Evolutionary conservation across 108 stramenopile genomes (phyloP), one percentile per base, ranked within the genome.

Genomic region (Skeletonema costatum): DNA sequence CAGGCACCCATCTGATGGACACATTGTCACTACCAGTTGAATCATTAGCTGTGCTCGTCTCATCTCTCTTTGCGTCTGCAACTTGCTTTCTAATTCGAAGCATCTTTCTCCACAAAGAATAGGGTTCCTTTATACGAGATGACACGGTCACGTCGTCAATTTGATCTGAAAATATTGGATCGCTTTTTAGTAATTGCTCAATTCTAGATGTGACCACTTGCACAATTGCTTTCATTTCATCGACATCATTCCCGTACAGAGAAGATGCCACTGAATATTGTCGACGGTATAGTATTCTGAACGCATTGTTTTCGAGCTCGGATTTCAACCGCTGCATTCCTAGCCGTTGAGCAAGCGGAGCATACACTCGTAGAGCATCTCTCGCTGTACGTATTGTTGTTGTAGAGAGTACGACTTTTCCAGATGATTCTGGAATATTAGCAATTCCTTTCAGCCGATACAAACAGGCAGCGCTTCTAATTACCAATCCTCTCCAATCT

Each of bases 401-500:
- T 48, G 60, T 76, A 1, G 74, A 75, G 48, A 80, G 70, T 6
- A 53, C 42, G 17, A 53, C 25, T n/a, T 50, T 56, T 5, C 66
- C 29, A 12, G 30, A 42, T 35, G 53, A 75, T 51, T 74, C 66
- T 36, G 31, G 10, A 30, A 63, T 41, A 19, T 81, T 56, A 10
- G 75, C 53, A 36, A 88, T 77, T 21, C 93, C 93, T 58, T 83
- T 84, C 5, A 94, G 75, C 25, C 93, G 85, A 76, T 89, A 94
- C 11, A 92, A 74, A 44, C 88, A 89, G 8, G 93, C 93, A 29
- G 77, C 82, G 61, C 86, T 85, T 42, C 93, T 89, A 65, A 94
- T 89, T 2, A 86, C 91, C 46, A 94, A 72, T 13, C 88, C 86
- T 70, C 93, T 85, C 91, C 91, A 94, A 80, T 94, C 91, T 33